Base-by-base conservation (phyloP, 768 basidiomycete genomes). In the Rubroboletus pulcherrimus region DNA sequence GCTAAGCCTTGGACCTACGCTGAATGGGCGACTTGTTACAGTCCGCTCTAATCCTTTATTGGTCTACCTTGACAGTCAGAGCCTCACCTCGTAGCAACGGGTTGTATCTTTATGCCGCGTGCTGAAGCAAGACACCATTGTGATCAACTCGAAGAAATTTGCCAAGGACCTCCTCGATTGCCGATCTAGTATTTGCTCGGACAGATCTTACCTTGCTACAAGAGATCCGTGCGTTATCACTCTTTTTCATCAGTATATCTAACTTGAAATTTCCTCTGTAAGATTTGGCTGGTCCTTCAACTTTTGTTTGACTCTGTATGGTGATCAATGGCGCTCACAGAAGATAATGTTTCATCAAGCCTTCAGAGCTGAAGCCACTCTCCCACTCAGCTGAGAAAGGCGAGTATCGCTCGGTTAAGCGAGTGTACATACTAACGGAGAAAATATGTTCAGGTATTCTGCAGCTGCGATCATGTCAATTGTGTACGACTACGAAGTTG, bases 401-500 rank as follows among this genome's bases (percentile, higher is more conserved):
- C 14, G 17, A 44, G 53, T 21, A n/a, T 40, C 2, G 3, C 15
- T 31, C 5, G 2, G 2, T 19, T 1, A 8, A 34, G 26, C 2
- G 21, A 29, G 21, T 15, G 1, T 24, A 5, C 6, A 6, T 33
- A 37, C 44, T 11, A 38, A 59, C 12, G 1, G 5, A 7, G 3
- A n/a, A 40, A n/a, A 31, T 26, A 7, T 4, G 7, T 45, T 6
- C 37, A 75, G 75, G 51, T 61, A 67, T 39, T 64, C 73, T 9
- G 69, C 74, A 14, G 65, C 73, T 1, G 68, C 76, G 2, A 66
- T 77, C 40, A 63, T 79, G 53, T 69, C 72, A 15, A 66, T 79
- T 14, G 68, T 73, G 14, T 80, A 80, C 40, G 79, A 76, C 19
- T 66, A 72, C 19, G 60, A 72, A 6, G 67, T 77, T 7, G 68